Evolutionary conservation across 495 filamentous ascomycete genomes (phyloP), one percentile per base, ranked within the genome.

Genomic region (Polyplosphaeria fusca): DNA sequence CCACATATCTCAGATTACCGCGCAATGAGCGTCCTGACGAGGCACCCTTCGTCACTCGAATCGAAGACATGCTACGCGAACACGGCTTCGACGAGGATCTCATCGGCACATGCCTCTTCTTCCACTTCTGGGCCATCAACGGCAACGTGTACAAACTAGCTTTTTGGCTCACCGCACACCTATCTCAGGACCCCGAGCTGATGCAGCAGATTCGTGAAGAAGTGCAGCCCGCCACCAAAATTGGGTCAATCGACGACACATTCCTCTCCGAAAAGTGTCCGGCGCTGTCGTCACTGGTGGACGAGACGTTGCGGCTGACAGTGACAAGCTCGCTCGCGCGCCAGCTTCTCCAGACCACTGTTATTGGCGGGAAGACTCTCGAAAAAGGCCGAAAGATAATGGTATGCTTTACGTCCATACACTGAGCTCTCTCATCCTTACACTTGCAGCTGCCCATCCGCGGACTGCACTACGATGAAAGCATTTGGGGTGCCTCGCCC

Each of bases 61-160:
- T 42, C 5, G 54, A 57, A 24, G 46, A 57, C 3, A 42, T 57
- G 46, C 23, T 57, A 2, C 30, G 46, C 9, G 45, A 49, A 1
- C 13, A 26, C 1, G 45, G 46, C 4, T 26, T 49, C 5, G 50
- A 16, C 20, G 46, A 41, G 13, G 32, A 30, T 2, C 44, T 49
- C 3, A 57, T 57, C 44, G 54, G 20, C 3, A 50, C 18, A 9
- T 4, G 30, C 18, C 30, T 27, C 2, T 2, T 57, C 23, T 27
- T 57, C 1, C 54, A 57, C n/a, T 57, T 13, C 23, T 57, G 54
- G 54, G 54, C 54, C 5, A 20, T 57, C 9, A 4, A 49, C 25
- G 54, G 54, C 18, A 57, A 57, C 23, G n/a, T 42, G 1, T 57
- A 57, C 37, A 57, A 57, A 20, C 3, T 57, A 4, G 35, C 44